Evolutionary conservation across 2,329 filamentous ascomycete species (phyloP), one percentile per base, ranked within the genome.

Genomic region (Pezicula rhizophila): DNA sequence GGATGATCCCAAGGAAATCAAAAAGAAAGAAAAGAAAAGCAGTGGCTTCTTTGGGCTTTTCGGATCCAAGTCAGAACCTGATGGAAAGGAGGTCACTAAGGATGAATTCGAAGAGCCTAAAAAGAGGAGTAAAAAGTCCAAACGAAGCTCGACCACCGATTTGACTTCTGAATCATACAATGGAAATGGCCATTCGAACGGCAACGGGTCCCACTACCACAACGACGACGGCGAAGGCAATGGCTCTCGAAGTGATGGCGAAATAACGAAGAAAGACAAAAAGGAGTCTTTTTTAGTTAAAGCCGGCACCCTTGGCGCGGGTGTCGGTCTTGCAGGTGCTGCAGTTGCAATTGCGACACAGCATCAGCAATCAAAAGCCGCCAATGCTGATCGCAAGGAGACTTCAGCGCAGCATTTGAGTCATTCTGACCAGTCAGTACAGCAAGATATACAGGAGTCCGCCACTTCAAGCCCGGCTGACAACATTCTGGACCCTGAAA

Each of bases 271-370:
- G 50, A 60, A 61, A 31, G 45, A 57, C 53, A 60, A 62, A 46
- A 69, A 70, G 66, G 67, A 75, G 70, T 79, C 79, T 84, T 84
- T 84, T 83, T 83, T 84, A 84, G 81, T 69, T 84, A 80, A 78
- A 75, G 78, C 81, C 80, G 80, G 72, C 76, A 84, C 75, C 76
- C 73, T 77, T 79, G 80, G 80, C 80, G 78, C 76, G 74, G 79
- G 80, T 84, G 80, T 71, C 79, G 80, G 81, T 77, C 64, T 77
- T 68, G 74, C 71, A 70, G 73, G 74, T 67, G 72, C 70, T 64
- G 73, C 68, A 55, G 55, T 55, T 54, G 60, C 62, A 53, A 57
- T 61, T 57, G 56, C 58, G 61, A 58, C 60, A 59, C 62, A 63
- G 57, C 60, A 60, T 52, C 58, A 56, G 57, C 61, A 63, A 59